Percentiles rank a stretch among this genome's conserved stretches.
Conservation (phyloP, 768 basidiomycete species). For the Termitomyces sp. region DNA sequence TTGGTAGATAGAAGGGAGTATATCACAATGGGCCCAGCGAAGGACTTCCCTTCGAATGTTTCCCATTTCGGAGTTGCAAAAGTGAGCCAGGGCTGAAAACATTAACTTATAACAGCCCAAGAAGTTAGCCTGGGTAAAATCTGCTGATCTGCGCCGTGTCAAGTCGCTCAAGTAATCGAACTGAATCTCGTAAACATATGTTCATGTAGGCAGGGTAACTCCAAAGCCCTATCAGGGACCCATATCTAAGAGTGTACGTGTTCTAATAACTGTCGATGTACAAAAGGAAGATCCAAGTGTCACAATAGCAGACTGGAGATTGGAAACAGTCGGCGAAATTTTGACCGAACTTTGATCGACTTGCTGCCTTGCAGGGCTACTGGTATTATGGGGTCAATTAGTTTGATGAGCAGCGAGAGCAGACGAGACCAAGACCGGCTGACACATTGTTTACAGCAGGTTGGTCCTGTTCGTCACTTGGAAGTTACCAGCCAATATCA, state of each 20-base stretch:
- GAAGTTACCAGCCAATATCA: neutral
- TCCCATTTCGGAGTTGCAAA: neutral
- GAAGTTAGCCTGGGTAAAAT: neutral
- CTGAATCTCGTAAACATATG: neutral
- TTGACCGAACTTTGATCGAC: neutral
- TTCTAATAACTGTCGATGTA: neutral
- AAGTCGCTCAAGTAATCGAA: neutral
- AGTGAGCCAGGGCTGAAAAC: no score
- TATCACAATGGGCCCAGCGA: neutral
- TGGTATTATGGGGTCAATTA: neutral
- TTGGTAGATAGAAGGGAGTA: neutral
- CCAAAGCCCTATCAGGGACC: neutral
- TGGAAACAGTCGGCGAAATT: neutral
- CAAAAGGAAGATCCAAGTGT: neutral
- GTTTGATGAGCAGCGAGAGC: neutral
- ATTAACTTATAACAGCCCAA: neutral
- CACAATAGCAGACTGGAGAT: neutral
- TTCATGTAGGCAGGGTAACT: neutral
- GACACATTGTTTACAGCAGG: neutral
- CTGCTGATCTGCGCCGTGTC: neutral
- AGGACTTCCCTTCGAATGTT: neutral
- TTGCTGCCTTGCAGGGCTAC: neutral
- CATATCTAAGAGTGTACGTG: neutral
- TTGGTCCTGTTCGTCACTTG: neutral
- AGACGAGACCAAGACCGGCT: neutral